These are phyloP conservation scores for bread wheat (Triticum aestivum) DNA, from an alignment of 176 grass and related monocot species.

Conservation along the genomic window IWGSC_CS_RefSeq_v2.1 NC_057803.1:718575186-718575685, in stretches of 20 bases:
- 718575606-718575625: too few relatives aligned
- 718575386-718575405: not conserved
- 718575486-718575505: too few relatives aligned
- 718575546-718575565: too few relatives aligned
- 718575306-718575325: not conserved
- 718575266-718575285: not conserved
- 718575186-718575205: not conserved
- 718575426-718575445: not conserved
- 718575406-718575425: not conserved
- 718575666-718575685: too few relatives aligned
- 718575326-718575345: not conserved
- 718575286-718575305: not conserved
- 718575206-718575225: not conserved
- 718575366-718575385: not conserved
- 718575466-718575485: too few relatives aligned
- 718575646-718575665: too few relatives aligned
- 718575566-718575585: too few relatives aligned
- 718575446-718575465: too few relatives aligned
- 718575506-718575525: too few relatives aligned
- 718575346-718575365: not conserved
- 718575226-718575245: not conserved
- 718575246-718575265: not conserved
- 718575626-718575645: too few relatives aligned
- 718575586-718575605: too few relatives aligned
- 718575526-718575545: too few relatives aligned